phyloP scores from a whole-genome alignment of 257 asterid genomes.

The Anisodus tanguticus region DNA sequence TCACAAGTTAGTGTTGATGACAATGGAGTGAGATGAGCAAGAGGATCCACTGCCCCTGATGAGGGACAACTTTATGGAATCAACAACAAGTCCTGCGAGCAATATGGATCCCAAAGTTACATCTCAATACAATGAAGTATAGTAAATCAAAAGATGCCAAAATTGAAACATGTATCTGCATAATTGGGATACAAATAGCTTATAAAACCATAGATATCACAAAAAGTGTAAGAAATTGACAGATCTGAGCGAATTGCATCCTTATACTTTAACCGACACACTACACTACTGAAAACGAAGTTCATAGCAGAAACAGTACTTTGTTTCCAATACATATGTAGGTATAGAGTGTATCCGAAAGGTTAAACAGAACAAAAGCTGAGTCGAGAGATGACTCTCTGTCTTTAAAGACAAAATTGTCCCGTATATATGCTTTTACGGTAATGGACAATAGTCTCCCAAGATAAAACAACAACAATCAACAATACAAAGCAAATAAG shows the following conservation, averaged over 20 bases:
- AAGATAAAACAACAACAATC: no score
- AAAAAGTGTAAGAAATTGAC: background rate
- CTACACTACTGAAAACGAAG: background rate
- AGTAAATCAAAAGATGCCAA: background rate
- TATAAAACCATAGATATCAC: background rate
- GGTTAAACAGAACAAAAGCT: no score
- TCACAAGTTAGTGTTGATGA: slow-evolving; percentile 22
- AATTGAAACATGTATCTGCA: background rate
- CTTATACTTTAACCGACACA: background rate
- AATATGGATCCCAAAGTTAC: background rate
- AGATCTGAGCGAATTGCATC: background rate
- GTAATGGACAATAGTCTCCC: no score
- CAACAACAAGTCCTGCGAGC: background rate
- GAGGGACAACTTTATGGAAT: background rate
- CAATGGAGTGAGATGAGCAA: background rate
- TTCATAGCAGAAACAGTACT: background rate
- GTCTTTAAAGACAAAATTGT: no score
- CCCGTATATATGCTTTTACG: no score
- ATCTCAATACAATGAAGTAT: background rate
- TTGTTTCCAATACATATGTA: background rate
- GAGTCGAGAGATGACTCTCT: no score
- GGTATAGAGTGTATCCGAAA: no score
- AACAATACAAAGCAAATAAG: no score
- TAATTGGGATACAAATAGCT: slow-evolving; percentile 9
- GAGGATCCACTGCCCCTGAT: background rate